Base-by-base conservation (phyloP, 75 land plant genomes). In the Larix kaempferi region DNA sequence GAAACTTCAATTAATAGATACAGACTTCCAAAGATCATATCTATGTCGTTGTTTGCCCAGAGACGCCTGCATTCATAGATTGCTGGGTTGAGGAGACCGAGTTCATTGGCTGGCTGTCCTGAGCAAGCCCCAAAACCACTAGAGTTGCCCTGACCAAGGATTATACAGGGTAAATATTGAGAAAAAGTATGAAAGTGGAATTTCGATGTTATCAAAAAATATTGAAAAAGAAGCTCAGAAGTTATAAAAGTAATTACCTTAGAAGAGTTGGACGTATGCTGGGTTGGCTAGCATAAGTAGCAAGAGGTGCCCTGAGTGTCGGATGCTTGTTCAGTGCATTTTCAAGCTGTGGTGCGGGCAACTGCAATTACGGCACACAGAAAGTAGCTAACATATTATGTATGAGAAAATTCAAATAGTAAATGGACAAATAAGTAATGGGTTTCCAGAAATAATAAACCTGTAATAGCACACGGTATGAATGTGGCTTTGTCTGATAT, bases 271-370 rank as follows among this genome's bases (percentile, higher is more conserved):
- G 27, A 37, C 86, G 88, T 17, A 86, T 74, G 71, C 64, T 83
- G 41, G 89, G 87, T 74, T 93, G 91, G 77, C 79, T 89, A 5
- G 93, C 99, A 90, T 91, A 86, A n/a, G 90, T 80, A 71, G 91
- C 86, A 66, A 98, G 91, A 15, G 90, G 89, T 75, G 74, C 81
- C 59, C 91, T 82, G 39, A 95, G 80, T 49, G 73, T 86, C 23
- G 91, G 80, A 73, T 91, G 74, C 62, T 86, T 91, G 73, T 80
- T 90, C 74, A 98, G 75, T 75, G 94, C 96, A 86, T 89, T 92
- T 77, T 98, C 98, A 56, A 98, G 91, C 73, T 95, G 99, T 59
- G 94, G 88, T 60, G 98, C 83, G 17, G 99, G 99, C 74, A 98
- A 80, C 99, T 98, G 87, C 81, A 89, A 85, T 49, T 49, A 39